A percentile compares a stretch with the other conserved stretches of the same genome.
Conservation (phyloP, 2,329 filamentous ascomycete genomes). For the Colletotrichum euphorbiae region DNA sequence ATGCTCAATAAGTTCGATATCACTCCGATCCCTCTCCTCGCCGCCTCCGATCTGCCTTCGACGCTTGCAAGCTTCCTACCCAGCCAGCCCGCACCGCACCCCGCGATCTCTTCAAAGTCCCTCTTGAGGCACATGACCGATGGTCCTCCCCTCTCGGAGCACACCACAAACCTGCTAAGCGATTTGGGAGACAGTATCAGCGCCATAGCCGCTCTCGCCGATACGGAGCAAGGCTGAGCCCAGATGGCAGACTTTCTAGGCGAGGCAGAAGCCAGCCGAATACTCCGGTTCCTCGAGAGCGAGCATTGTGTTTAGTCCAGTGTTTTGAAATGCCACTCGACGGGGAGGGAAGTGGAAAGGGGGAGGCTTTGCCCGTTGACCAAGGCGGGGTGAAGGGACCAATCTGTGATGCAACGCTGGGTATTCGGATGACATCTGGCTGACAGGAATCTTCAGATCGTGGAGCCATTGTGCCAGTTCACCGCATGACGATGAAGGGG, state of each 20-base stretch:
- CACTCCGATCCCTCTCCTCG: conserved; percentile 57
- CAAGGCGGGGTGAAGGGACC: background rate
- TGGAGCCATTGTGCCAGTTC: background rate
- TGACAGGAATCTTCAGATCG: background rate
- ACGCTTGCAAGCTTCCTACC: conserved; percentile 54
- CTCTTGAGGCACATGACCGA: conserved; percentile 40
- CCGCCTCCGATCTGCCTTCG: conserved; percentile 49
- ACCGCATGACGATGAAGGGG: conserved; percentile 15
- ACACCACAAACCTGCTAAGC: conserved; percentile 46
- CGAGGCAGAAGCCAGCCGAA: conserved; percentile 44
- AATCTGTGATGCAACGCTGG: conserved; percentile 5
- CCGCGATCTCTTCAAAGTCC: background rate
- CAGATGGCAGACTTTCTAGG: conserved; percentile 47
- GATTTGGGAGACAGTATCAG: conserved; percentile 45
- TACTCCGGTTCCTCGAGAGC: conserved; percentile 47
- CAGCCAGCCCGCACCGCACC: conserved; percentile 42
- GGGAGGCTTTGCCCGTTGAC: background rate
- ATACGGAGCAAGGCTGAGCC: conserved; percentile 39
- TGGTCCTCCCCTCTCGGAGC: conserved; percentile 42
- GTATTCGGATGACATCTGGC: conserved; percentile 18
- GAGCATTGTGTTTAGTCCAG: conserved; percentile 32
- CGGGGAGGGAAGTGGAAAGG: background rate
- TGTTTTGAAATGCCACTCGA: background rate
- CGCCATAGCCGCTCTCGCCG: conserved; percentile 44
- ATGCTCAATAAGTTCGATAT: conserved; percentile 49